phyloP scores from a whole-genome alignment of 2,329 filamentous ascomycete species.

The Paecilomyces variotii region DNA sequence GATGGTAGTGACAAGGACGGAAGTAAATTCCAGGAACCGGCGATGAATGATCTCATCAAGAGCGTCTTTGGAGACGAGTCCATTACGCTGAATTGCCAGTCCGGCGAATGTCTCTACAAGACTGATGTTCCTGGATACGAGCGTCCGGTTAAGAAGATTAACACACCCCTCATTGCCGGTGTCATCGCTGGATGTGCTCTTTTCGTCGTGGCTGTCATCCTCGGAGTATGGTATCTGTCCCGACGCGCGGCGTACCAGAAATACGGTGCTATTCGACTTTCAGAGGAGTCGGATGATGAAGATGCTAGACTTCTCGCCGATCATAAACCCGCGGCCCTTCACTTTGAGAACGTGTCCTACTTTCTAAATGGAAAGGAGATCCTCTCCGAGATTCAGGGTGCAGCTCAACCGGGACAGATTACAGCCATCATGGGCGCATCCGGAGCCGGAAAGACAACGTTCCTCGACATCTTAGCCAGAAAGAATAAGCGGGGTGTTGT shows the following conservation, averaged over 20 bases:
- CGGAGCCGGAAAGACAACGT: conserved; percentile 93
- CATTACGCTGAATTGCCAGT: conserved; percentile 71
- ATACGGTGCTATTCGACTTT: conserved; percentile 65
- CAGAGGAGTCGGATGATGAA: conserved; percentile 84
- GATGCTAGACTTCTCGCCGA: conserved; percentile 78
- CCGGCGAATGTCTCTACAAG: conserved; percentile 87
- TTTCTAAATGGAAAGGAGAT: conserved; percentile 82
- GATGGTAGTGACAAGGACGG: conserved; percentile 55
- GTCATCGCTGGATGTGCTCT: conserved; percentile 81
- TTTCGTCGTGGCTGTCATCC: conserved; percentile 79
- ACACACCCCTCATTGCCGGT: conserved; percentile 89
- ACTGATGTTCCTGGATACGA: conserved; percentile 90
- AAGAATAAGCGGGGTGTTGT: conserved; percentile 89
- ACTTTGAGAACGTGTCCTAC: conserved; percentile 84
- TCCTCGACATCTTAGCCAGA: conserved; percentile 87
- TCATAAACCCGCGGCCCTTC: conserved; percentile 81
- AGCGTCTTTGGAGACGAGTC: conserved; percentile 85
- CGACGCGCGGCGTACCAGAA: conserved; percentile 55
- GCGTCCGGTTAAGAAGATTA: conserved; percentile 85
- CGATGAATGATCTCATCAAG: conserved; percentile 85
- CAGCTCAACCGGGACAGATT: conserved; percentile 89
- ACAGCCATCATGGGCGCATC: conserved; percentile 98
- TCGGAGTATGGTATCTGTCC: conserved; percentile 80
- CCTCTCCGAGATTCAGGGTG: conserved; percentile 68
- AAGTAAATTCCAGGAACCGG: conserved; percentile 82